Evolutionary conservation across 768 basidiomycete genomes (phyloP), one percentile per base, ranked within the genome.

Genomic region (Hebeloma cylindrosporum): DNA sequence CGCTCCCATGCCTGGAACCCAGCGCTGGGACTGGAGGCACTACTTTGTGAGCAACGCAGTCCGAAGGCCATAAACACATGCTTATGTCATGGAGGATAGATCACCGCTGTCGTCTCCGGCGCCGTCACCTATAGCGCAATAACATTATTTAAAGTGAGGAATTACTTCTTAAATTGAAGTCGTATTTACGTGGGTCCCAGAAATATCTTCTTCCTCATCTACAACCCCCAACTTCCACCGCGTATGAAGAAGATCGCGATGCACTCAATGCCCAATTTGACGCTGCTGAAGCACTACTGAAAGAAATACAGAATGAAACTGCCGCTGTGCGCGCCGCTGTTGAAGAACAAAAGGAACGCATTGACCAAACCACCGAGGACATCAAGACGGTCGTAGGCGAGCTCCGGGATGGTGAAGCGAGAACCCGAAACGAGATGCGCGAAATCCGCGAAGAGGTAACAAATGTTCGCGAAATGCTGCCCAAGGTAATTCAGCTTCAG

Each of bases 191-290:
- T 14, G 40, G 31, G n/a, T 23, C 43, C 25, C 56, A 94, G 86
- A 96, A 93, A 81, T 93, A 87, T 64, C 71, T 99, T 13, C 65
- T 89, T 4, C 96, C 96, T 0, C 90, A 96, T 64, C 80, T 99
- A 5, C 80, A 79, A 60, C 94, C 96, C 0, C 95, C 96, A 3
- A 78, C 83, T 0, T 75, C 84, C 2, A 89, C 90, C 14, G 87
- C 92, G 4, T 97, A 97, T 63, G 89, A 95, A 68, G 78, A 81
- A 44, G 93, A 96, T 53, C 82, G 86, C 18, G 81, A 88, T 56
- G 86, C 85, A 0, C 74, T 99, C 45, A 81, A 81, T 6, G 85
- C 86, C 18, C 92, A 95, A 55, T 98, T 93, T 54, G 92, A 94
- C 59, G 88, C 85, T 3, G 89, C 91, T 3, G 88, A 91, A 58